A percentile compares a stretch with the other conserved stretches of the same genome.
Conservation (phyloP, 352 stramenopile species). For the Phytophthora sp. region DNA sequence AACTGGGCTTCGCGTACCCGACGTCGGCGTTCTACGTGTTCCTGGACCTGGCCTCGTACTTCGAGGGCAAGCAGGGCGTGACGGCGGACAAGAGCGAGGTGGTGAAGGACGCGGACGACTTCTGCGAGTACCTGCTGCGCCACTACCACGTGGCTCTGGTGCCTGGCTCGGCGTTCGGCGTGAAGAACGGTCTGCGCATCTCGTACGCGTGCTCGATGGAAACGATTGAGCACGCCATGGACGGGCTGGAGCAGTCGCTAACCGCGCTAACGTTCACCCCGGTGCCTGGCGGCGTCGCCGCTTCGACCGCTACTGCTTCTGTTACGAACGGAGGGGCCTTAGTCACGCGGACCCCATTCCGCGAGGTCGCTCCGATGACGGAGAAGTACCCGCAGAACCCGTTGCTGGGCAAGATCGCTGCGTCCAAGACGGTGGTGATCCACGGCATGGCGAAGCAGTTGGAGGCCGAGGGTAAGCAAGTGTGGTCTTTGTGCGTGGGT, state of each 20-base stretch:
- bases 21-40: constrained; percentile 97
- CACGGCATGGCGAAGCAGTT: constrained; percentile 95
- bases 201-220: constrained; percentile 97
- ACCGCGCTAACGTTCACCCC: constrained; percentile 41
- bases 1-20: constrained; percentile 86
- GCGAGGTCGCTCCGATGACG: constrained; percentile 52
- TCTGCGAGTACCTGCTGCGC: constrained; percentile 94
- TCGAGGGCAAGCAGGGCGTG: constrained; percentile 59
- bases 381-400: constrained; percentile 76
- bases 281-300: not conserved
- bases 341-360: not conserved
- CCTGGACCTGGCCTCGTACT: constrained; percentile 88
- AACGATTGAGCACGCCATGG: constrained; percentile 67
- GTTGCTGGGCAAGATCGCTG: constrained; percentile 84
- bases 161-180: constrained; percentile 95
- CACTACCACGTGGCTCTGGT: constrained; percentile 94
- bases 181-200: constrained; percentile 93
- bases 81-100: constrained; percentile 50
- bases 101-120: constrained; percentile 65
- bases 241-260: constrained; percentile 72
- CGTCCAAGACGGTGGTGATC: constrained; percentile 94
- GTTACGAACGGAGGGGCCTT: not conserved
- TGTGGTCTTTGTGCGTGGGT: constrained; percentile 94
- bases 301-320: not conserved
- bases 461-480: constrained; percentile 88